Percentiles rank a stretch among this genome's conserved stretches.
These are phyloP conservation scores for Stachybotrys elegans DNA, from an alignment of 2,329 filamentous ascomycete genomes.

Conservation along the genomic window DNA sequence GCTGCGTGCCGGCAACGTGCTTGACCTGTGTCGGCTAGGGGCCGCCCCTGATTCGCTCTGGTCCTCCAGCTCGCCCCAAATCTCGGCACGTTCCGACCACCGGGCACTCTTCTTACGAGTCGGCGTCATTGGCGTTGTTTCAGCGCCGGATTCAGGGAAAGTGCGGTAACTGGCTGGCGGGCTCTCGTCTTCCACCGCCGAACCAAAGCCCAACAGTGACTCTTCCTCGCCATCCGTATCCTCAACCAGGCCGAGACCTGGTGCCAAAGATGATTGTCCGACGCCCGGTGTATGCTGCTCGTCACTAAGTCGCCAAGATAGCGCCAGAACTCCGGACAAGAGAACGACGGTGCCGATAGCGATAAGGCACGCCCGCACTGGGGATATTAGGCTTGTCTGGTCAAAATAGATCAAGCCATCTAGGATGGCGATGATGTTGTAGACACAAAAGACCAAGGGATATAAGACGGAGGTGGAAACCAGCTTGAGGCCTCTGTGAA, in stretches of 20 bases:
- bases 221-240: slow-evolving; percentile 59
- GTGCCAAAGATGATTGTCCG: slow-evolving; percentile 66
- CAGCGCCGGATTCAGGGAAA: slow-evolving; percentile 32
- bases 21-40: slow-evolving; percentile 38
- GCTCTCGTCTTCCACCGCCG: slow-evolving; percentile 36
- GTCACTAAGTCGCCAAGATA: slow-evolving; percentile 90
- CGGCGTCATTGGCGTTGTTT: slow-evolving; percentile 32
- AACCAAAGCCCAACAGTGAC: slow-evolving; percentile 44
- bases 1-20: slow-evolving; percentile 37
- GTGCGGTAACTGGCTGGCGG: slow-evolving; percentile 38
- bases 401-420: slow-evolving; percentile 96
- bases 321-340: slow-evolving; percentile 78
- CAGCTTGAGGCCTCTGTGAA: slow-evolving; percentile 88
- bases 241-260: slow-evolving; percentile 77
- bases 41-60: slow-evolving; percentile 45
- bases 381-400: slow-evolving; percentile 74
- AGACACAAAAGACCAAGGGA: slow-evolving; percentile 95
- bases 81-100: slow-evolving; percentile 68
- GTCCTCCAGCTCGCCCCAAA: slow-evolving; percentile 86
- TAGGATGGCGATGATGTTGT: slow-evolving; percentile 97
- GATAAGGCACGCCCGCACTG: slow-evolving; percentile 74
- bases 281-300: slow-evolving; percentile 59
- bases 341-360: slow-evolving; percentile 82
- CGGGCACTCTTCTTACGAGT: slow-evolving; percentile 45
- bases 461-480: slow-evolving; percentile 95